Evolutionary conservation across 106 monocot genomes (phyloP), one percentile per base, ranked within the genome.

Genomic region (Posidonia australis): DNA sequence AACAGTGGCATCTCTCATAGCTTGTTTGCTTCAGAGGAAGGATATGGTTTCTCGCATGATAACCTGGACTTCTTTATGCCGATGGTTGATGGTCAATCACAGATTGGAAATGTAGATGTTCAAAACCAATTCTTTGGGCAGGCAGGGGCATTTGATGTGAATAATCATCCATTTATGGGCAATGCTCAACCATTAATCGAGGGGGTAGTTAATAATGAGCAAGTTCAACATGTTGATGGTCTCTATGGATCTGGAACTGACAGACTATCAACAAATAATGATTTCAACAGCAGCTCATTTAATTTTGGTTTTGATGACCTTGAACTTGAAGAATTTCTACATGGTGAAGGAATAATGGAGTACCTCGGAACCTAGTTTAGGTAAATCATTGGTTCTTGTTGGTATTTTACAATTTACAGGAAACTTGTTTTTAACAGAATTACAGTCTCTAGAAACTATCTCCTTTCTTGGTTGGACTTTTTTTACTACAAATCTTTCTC

Each of bases 361-460:
- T 55, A 55, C 26, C 54, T 55, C 24, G 54, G 54, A 55, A 55
- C 54, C 24, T 55, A 55, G 54, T 55, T 21, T 24, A 55, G 22
- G 54, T 55, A 45, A 45, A n/a, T n/a, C n/a, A n/a, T n/a, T n/a
- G n/a, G n/a, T n/a, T n/a, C n/a, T n/a, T n/a, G n/a, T n/a, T n/a
- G n/a, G n/a, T n/a, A n/a, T n/a, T n/a, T n/a, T n/a, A n/a, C n/a
- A n/a, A n/a, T n/a, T n/a, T n/a, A n/a, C n/a, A n/a, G n/a, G n/a
- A n/a, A n/a, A n/a, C n/a, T n/a, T n/a, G n/a, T n/a, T n/a, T n/a
- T n/a, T n/a, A n/a, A n/a, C n/a, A n/a, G n/a, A n/a, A n/a, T n/a
- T n/a, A n/a, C n/a, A n/a, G n/a, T n/a, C n/a, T n/a, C n/a, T n/a
- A n/a, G n/a, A n/a, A n/a, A n/a, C n/a, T n/a, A n/a, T n/a, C n/a